Base-by-base conservation (phyloP, 495 filamentous ascomycete genomes). In the Xylaria grammica region DNA sequence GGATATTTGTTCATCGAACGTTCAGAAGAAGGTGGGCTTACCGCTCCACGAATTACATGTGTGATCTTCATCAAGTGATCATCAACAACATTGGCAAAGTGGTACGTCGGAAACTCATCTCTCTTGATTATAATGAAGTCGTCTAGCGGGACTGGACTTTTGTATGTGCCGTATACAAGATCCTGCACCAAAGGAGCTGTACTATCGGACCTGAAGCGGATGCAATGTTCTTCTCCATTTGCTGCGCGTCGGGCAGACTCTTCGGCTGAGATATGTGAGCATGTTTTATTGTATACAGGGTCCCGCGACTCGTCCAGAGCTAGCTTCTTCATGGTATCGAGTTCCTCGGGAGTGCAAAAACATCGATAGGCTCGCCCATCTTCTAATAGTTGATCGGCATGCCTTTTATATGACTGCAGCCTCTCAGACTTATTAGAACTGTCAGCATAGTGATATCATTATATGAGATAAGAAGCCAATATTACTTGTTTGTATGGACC, bases 71-170 rank as follows among this genome's bases (percentile, higher is more conserved):
- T 99, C 53, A 85, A 77, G 72, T 96, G 91, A 74, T 99, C 95
- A 74, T 99, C 95, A 22, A 99, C 89, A 26, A 99, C 94, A 75
- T 97, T 98, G 4, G 95, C 95, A 57, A 99, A 87, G 74, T 98
- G 95, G 71, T 99, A 99, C 9, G 95, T 98, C 1, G 95, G 95
- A 56, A 89, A 87, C 0, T 93, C 93, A 70, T 99, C 95, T 8
- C 87, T 88, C 76, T 98, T 99, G 29, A 97, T 74, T 48, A 99
- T 79, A 66, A 99, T 88, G 9, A 91, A 93, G 72, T 81, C 69
- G 20, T 82, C 76, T 46, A 78, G 70, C n/a, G 64, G 40, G 13
- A 71, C 65, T 29, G 72, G 73, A 69, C 82, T 73, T 44, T 77
- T 77, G 49, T 86, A 88, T 50, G 78, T 78, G 55, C 86, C 90